phyloP scores from a whole-genome alignment of 164 flowering plant genomes.

The Aristolochia californica region DNA sequence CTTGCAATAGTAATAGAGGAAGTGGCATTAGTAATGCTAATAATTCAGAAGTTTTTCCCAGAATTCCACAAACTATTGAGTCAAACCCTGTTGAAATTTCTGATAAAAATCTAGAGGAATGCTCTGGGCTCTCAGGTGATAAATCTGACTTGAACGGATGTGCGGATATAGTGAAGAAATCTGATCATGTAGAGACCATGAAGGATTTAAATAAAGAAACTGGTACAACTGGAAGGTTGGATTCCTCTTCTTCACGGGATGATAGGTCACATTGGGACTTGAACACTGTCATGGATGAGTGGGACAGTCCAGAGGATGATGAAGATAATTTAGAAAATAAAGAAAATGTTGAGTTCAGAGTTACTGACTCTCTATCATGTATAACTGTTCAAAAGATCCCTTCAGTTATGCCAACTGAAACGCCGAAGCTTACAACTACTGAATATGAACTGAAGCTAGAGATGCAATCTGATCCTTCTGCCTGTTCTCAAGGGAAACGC shows the following conservation, averaged over 20 bases:
- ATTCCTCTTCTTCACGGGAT: constrained; percentile 20
- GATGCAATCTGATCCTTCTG: too few relatives aligned
- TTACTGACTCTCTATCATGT: background rate
- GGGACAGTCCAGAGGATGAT: constrained; percentile 21
- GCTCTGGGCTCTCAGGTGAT: constrained; percentile 8
- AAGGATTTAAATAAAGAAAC: constrained; percentile 6
- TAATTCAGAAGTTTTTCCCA: constrained; percentile 15
- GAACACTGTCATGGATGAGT: constrained; percentile 53
- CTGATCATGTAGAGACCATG: background rate
- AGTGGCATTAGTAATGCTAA: constrained; percentile 11
- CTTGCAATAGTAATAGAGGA: constrained; percentile 34
- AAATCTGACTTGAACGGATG: constrained; percentile 10
- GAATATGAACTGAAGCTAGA: constrained; percentile 2
- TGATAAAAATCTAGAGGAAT: background rate
- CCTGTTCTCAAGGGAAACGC: too few relatives aligned
- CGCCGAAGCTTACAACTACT: too few relatives aligned
- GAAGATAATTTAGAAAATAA: constrained; percentile 2
- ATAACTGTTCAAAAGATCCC: background rate
- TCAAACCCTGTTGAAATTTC: background rate
- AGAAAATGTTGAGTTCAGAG: background rate
- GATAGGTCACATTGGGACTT: constrained; percentile 58
- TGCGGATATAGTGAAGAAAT: background rate
- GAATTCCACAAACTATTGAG: constrained; percentile 6
- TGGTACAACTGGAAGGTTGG: constrained; percentile 7
- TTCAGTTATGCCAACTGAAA: background rate